Percentiles rank a stretch among this genome's conserved stretches.
These are phyloP conservation scores for Drechslerella stenobrocha DNA, from an alignment of 2,329 filamentous ascomycete species.

Conservation along the genomic window DNA sequence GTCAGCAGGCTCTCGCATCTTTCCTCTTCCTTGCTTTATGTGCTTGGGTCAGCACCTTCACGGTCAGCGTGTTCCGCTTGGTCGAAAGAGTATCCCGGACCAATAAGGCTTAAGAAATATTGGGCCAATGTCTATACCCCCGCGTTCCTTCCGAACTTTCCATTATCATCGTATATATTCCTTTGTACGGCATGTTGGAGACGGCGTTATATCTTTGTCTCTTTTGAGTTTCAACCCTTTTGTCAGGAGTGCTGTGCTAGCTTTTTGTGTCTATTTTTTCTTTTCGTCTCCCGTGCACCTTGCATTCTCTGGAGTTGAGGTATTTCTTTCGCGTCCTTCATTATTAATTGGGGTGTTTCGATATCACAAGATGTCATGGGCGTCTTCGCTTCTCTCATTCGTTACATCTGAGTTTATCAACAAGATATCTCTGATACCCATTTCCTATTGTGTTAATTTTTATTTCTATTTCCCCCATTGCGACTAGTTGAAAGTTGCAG, in stretches of 20 bases:
- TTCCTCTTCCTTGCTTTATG: conserved; percentile 80
- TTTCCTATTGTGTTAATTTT: neutral
- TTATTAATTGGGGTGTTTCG: conserved; percentile 14
- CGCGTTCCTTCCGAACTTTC: conserved; percentile 18
- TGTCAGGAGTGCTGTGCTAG: conserved; percentile 16
- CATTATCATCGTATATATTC: conserved; percentile 8
- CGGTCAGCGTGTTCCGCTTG: conserved; percentile 76
- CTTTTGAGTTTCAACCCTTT: conserved; percentile 23
- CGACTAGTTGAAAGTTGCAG: too few relatives aligned
- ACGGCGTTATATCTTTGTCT: conserved; percentile 27
- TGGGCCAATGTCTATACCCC: neutral
- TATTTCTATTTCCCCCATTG: neutral
- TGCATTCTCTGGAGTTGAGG: conserved; percentile 22
- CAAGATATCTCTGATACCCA: neutral
- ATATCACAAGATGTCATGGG: conserved; percentile 2
- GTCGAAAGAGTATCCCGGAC: conserved; percentile 62
- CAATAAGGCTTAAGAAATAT: conserved; percentile 15
- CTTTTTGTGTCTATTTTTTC: conserved; percentile 26
- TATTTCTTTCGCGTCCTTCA: conserved; percentile 32
- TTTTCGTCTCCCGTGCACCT: conserved; percentile 18
- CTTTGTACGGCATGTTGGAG: conserved; percentile 12
- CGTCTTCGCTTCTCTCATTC: conserved; percentile 8
- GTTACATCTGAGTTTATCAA: neutral
- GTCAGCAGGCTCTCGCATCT: conserved; percentile 72
- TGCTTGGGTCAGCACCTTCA: conserved; percentile 88